Percentiles rank a stretch among this genome's conserved stretches.
phyloP scores from a whole-genome alignment of 129 eudicot genomes.

The Smallanthus sonchifolius region DNA sequence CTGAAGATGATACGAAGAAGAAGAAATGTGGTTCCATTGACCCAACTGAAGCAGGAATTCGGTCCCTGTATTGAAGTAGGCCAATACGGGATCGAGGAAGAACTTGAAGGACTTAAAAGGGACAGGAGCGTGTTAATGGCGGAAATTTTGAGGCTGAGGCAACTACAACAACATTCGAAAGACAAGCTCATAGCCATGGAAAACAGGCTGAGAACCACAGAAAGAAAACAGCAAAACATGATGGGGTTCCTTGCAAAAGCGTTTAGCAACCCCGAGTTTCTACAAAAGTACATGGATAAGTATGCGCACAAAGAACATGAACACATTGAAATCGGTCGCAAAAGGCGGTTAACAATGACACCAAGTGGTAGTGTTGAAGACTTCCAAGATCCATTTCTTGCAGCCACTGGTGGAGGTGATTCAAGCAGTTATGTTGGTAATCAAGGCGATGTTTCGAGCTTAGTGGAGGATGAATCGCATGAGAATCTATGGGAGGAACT shows the following conservation, averaged over 20 bases:
- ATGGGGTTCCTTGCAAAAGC: constrained; percentile 77
- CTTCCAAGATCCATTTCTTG: constrained; percentile 41
- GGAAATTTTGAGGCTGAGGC: constrained; percentile 62
- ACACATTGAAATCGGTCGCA: constrained; percentile 56
- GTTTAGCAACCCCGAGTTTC: constrained; percentile 47
- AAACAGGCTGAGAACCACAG: constrained; percentile 41
- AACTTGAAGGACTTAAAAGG: constrained; percentile 52
- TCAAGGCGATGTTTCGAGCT: constrained; percentile 23
- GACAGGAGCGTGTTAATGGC: constrained; percentile 57
- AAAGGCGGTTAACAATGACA: constrained; percentile 68
- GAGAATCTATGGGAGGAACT: constrained; percentile 62
- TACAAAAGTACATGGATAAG: constrained; percentile 55
- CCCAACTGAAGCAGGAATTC: constrained; percentile 47
- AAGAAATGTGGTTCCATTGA: constrained; percentile 43
- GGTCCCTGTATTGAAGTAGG: constrained; percentile 68
- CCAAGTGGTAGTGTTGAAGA: constrained; percentile 34
- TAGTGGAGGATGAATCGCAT: constrained; percentile 32
- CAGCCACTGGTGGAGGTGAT: constrained; percentile 43
- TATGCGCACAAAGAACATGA: constrained; percentile 28
- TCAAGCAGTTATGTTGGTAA: constrained; percentile 37
- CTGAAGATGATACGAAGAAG: constrained; percentile 73
- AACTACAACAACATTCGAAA: constrained; percentile 60
- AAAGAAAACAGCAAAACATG: constrained; percentile 70
- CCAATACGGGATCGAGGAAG: constrained; percentile 71
- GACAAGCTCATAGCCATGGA: constrained; percentile 51